A percentile compares a stretch with the other conserved stretches of the same genome.
Conservation (phyloP, 257 asterid genomes). For the Solanum sitiens region DNA sequence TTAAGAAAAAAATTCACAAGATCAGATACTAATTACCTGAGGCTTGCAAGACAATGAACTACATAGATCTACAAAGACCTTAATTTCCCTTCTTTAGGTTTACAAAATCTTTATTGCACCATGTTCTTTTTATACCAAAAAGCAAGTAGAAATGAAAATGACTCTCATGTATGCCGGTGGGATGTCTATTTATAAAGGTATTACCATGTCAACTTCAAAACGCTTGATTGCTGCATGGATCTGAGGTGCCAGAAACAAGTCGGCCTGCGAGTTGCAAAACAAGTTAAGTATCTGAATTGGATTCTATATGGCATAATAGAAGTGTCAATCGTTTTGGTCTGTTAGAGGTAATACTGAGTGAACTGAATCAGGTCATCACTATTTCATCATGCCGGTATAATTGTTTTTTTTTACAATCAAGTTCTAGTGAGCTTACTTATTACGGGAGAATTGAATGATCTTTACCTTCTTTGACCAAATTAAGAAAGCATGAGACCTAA, state of each 20-base stretch:
- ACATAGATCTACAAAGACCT: neutral
- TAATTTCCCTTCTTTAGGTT: neutral
- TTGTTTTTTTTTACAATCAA: neutral
- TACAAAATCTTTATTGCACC: neutral
- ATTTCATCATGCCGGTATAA: neutral
- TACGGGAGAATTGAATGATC: neutral
- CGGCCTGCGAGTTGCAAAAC: slow-evolving; percentile 42
- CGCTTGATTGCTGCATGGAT: slow-evolving; percentile 43
- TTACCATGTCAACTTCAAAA: slow-evolving; percentile 52
- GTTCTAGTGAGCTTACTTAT: neutral
- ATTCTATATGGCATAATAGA: neutral
- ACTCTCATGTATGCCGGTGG: neutral
- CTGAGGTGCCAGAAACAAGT: slow-evolving; percentile 71
- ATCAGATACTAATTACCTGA: neutral
- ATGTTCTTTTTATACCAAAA: neutral
- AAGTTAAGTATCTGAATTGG: neutral
- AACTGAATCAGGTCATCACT: neutral
- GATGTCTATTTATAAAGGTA: neutral
- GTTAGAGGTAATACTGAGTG: neutral
- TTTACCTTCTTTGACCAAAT: neutral
- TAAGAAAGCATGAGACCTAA: neutral
- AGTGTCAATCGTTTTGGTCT: neutral
- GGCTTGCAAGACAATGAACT: neutral
- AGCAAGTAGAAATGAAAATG: neutral
- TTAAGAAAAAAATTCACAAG: neutral